Evolutionary conservation across 331 rosid species (phyloP), one percentile per base, ranked within the genome.

Genomic region (Rosa hybrid): DNA sequence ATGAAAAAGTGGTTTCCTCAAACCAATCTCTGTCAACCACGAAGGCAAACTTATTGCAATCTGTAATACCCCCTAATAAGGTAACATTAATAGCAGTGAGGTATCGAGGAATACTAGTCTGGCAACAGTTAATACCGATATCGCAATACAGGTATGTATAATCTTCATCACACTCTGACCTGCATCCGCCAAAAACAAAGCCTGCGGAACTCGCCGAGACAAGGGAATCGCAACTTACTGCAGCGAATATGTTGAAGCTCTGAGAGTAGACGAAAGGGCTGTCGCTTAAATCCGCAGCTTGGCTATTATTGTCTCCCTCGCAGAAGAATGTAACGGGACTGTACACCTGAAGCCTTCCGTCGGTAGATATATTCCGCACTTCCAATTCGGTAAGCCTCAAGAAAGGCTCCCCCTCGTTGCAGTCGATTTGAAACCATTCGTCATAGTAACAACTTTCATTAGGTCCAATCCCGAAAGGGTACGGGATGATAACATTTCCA

Each of bases 391-490:
- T 0, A 3, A 0, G 39, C 27, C 30, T 67, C 25, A 51, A 27
- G 23, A 65, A 30, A 12, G 80, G 80, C 25, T 0, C 12, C 3
- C 12, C 0, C 21, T 42, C 8, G 16, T 45, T 72, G 51, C 73
- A 80, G 16, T 34, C 72, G 13, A 72, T n/a, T 21, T 7, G 17
- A 27, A 71, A 80, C 72, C 73, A 57, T 2, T 60, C 11, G 9
- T 62, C 53, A 6, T 30, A 2, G 65, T 60, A 80, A 14, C 78
- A 72, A 46, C 5, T n/a, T 20, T 6, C 1, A 41, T 16, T 10
- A 1, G 41, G 49, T 71, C 83, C 83, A 6, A 80, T 80, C 11
- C 83, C 78, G 4, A 80, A 80, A 72, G 83, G 82, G 71, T 21
- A 78, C 12, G 62, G 77, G 13, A 78, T 78, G 34, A 7, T 53